A percentile compares a stretch with the other conserved stretches of the same genome.
Evolutionary conservation across 179 eudicot species (phyloP).

Genomic region (Pouteria campechiana): DNA sequence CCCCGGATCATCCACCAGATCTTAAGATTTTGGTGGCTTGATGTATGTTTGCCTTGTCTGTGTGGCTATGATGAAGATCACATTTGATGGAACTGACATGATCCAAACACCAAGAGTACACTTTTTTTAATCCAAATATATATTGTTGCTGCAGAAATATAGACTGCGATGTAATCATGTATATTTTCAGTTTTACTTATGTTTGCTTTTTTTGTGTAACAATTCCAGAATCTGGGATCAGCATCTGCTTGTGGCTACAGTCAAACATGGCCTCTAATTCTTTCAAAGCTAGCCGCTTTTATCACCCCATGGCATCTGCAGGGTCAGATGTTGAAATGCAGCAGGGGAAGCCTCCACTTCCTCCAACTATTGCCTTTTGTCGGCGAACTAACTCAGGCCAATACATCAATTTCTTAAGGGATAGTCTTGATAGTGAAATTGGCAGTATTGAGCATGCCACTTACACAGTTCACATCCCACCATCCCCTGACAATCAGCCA

Average conservation of each 20-base stretch:
- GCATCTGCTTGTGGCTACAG: neutral
- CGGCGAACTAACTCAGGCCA: constrained; percentile 66
- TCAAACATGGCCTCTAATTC: constrained; percentile 45
- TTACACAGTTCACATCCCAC: constrained; percentile 67
- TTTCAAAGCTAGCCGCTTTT: constrained; percentile 46
- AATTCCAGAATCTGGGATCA: constrained; percentile 9
- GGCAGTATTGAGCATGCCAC: constrained; percentile 40
- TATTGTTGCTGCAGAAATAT: too few relatives aligned
- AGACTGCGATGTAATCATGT: too few relatives aligned
- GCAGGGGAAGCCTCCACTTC: constrained; percentile 40
- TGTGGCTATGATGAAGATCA: too few relatives aligned
- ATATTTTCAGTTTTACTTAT: too few relatives aligned
- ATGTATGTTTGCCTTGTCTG: too few relatives aligned
- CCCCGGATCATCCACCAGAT: too few relatives aligned
- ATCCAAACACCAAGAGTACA: too few relatives aligned
- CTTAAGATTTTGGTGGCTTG: too few relatives aligned
- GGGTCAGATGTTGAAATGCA: constrained; percentile 41
- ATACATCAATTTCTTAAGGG: constrained; percentile 54
- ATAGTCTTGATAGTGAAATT: constrained; percentile 68
- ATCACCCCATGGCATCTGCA: constrained; percentile 38
- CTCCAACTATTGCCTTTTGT: constrained; percentile 48
- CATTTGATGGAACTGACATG: too few relatives aligned
- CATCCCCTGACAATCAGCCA: constrained; percentile 79
- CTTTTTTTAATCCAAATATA: too few relatives aligned
- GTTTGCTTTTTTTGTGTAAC: too few relatives aligned